Evolutionary conservation across 768 basidiomycete species (phyloP), one percentile per base, ranked within the genome.

Genomic region (Gloeopeniophorella convolvens): DNA sequence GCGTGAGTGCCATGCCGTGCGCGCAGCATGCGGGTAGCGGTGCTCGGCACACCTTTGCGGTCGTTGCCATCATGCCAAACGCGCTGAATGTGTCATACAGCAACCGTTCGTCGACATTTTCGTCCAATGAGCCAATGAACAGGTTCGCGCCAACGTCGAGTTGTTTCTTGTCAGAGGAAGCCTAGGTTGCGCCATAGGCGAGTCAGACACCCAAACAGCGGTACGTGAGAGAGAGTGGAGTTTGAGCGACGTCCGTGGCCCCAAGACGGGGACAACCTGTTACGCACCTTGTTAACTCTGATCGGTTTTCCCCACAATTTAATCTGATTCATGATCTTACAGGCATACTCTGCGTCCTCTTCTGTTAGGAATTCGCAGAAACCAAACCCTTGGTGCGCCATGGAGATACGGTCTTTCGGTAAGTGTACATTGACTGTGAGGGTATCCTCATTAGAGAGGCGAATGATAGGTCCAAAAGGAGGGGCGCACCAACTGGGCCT

Each of bases 251-350:
- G 31, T 13, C 35, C n/a, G 27, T 24, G 13, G 23, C 20, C 28
- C n/a, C 27, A 32, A 9, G 24, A 49, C 44, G 33, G 34, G 20
- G 33, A 23, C 21, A 36, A 47, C 23, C 34, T 36, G 48, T 6
- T 9, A 72, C 83, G 63, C 57, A 89, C 92, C 85, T 97, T 99
- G 77, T 97, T 98, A 57, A 99, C 95, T 58, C 96, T 78, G 51
- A 99, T 96, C 27, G 96, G 96, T 65, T 98, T 98, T 21, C 96
- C 96, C 81, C 89, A 99, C 45, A 99, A 69, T 69, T 99, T 99
- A 66, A 99, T 98, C 76, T 97, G 95, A 66, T 99, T 99, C 95
- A 98, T 97, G 61, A 98, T 97, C 77, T 97, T 96, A 78, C 95
- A 97, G 50, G 93, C 95, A 68, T 99, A 99, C 70, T 99, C 96